Evolutionary conservation across 768 basidiomycete species (phyloP).

Genomic region (Hypsizygus marmoreus): DNA sequence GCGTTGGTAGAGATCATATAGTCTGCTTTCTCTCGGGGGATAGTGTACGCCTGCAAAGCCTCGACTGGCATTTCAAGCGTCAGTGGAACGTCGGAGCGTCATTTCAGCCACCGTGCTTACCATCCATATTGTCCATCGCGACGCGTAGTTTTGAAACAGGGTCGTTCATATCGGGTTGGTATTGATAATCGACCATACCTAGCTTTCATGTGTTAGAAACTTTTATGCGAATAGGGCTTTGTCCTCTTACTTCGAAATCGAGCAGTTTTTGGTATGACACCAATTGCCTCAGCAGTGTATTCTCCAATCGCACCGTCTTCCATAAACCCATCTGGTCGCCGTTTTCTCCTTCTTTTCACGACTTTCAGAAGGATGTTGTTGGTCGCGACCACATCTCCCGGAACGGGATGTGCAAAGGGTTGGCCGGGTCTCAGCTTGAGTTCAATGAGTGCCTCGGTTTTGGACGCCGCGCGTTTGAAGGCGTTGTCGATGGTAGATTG

Average conservation of each 20-base stretch:
- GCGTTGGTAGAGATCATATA: constrained; percentile 43
- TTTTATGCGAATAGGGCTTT: background rate
- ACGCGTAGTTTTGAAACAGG: constrained; percentile 66
- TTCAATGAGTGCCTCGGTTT: constrained; percentile 69
- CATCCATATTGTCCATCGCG: constrained; percentile 81
- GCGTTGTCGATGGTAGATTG: constrained; percentile 71
- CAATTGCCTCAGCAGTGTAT: constrained; percentile 73
- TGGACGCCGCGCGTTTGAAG: constrained; percentile 71
- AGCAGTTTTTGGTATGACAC: constrained; percentile 77
- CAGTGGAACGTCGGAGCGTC: background rate
- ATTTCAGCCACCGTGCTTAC: constrained; percentile 41
- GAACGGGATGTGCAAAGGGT: constrained; percentile 80
- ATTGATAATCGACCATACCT: constrained; percentile 97
- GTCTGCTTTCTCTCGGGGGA: constrained; percentile 70
- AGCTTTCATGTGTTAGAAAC: constrained; percentile 3
- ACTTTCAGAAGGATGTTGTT: constrained; percentile 86
- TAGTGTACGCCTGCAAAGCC: constrained; percentile 65
- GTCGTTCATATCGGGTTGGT: constrained; percentile 72
- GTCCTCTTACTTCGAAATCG: constrained; percentile 81
- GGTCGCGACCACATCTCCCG: constrained; percentile 75
- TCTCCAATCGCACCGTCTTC: constrained; percentile 53
- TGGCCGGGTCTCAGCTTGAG: constrained; percentile 73
- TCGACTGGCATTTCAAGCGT: constrained; percentile 53
- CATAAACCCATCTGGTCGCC: constrained; percentile 21
- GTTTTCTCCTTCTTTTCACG: constrained; percentile 67